phyloP scores from a whole-genome alignment of 176 grass and related monocot genomes.

The Musa schizocarpa region DNA sequence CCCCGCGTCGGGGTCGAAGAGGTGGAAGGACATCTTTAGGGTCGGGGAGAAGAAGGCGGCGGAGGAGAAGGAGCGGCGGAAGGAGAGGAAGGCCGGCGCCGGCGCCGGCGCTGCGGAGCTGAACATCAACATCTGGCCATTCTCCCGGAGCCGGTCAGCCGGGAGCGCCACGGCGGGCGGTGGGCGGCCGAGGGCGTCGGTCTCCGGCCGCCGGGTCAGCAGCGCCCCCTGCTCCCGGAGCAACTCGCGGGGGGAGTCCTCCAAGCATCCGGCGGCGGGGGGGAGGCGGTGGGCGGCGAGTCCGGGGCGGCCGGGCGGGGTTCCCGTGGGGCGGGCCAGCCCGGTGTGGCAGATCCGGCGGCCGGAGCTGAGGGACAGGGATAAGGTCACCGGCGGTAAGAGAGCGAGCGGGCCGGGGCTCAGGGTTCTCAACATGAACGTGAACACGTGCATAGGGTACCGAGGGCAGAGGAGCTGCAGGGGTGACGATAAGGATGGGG shows the following conservation, averaged over 20 bases:
- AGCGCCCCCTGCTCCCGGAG: constrained; percentile 83
- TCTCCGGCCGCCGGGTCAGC: constrained; percentile 34
- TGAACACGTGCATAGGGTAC: constrained; percentile 79
- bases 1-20: constrained; percentile 30
- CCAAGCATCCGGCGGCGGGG: constrained; percentile 13
- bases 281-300: constrained; percentile 46
- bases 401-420: constrained; percentile 18
- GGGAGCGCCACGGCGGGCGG: constrained; percentile 23
- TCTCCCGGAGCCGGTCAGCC: constrained; percentile 66
- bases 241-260: constrained; percentile 65
- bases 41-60: constrained; percentile 36
- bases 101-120: constrained; percentile 32
- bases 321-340: constrained; percentile 56
- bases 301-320: constrained; percentile 40
- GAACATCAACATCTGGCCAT: constrained; percentile 88
- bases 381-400: constrained; percentile 13
- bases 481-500: constrained; percentile 23
- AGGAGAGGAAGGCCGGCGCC: constrained; percentile 8
- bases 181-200: constrained; percentile 7
- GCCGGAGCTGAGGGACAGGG: constrained; percentile 1
- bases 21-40: constrained; percentile 75
- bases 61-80: constrained; percentile 28
- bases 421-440: constrained; percentile 49
- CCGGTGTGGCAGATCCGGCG: constrained; percentile 59
- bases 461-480: constrained; percentile 48